These are phyloP conservation scores for Coemansia sp. DNA, from an alignment of 192 early-diverging fungal genomes.

Conservation along the genomic window DNA sequence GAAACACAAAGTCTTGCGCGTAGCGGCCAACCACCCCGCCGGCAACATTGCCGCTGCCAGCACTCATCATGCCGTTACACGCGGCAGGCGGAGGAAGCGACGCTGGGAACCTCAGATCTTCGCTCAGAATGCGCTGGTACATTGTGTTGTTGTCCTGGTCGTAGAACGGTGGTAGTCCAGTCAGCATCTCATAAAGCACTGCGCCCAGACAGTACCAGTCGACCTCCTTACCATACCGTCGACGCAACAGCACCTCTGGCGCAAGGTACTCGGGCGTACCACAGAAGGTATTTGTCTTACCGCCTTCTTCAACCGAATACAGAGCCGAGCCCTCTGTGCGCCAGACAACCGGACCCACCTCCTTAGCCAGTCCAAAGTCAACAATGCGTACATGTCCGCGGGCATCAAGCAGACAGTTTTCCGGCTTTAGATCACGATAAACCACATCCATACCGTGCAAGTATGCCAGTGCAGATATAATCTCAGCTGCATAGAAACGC, in stretches of 20 bases:
- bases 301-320: slow-evolving; percentile 57
- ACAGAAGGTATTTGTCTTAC: slow-evolving; percentile 72
- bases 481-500: slow-evolving; percentile 59
- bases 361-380: slow-evolving; percentile 88
- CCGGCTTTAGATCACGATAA: slow-evolving; percentile 71
- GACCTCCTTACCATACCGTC: slow-evolving; percentile 65
- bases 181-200: slow-evolving; percentile 65
- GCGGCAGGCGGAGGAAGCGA: slow-evolving; percentile 30
- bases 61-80: slow-evolving; percentile 32
- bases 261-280: slow-evolving; percentile 78
- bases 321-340: slow-evolving; percentile 73
- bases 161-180: slow-evolving; percentile 67
- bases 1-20: slow-evolving; percentile 46
- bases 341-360: slow-evolving; percentile 60
- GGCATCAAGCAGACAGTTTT: slow-evolving; percentile 66
- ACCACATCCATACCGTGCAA: slow-evolving; percentile 62
- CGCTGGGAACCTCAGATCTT: slow-evolving; percentile 38
- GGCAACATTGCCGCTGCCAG: slow-evolving; percentile 13
- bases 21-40: slow-evolving; percentile 15
- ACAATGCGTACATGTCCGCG: slow-evolving; percentile 80
- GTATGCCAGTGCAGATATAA: slow-evolving; percentile 54
- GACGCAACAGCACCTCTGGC: slow-evolving; percentile 66
- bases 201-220: slow-evolving; percentile 80
- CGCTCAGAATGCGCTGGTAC: slow-evolving; percentile 48
- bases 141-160: slow-evolving; percentile 51